phyloP scores from a whole-genome alignment of 768 basidiomycete genomes.

The Daedalea quercina region DNA sequence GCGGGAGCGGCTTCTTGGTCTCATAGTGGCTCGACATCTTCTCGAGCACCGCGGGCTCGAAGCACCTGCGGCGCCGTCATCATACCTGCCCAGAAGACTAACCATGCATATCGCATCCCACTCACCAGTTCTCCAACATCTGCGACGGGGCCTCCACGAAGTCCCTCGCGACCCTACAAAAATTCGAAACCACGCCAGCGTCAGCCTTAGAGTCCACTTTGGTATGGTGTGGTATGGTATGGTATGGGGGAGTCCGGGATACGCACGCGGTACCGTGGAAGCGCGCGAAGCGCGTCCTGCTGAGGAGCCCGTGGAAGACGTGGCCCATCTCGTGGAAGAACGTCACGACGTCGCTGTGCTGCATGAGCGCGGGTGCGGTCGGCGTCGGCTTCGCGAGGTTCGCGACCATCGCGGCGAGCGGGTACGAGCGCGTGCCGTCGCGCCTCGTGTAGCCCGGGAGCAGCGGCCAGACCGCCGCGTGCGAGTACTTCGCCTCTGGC shows the following conservation, averaged over 20 bases:
- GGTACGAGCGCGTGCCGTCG: conserved; percentile 60
- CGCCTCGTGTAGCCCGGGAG: conserved; percentile 55
- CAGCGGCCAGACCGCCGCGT: conserved; percentile 82
- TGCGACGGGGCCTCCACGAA: conserved; percentile 89
- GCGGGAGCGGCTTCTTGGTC: conserved; percentile 53
- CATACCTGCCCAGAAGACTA: neutral
- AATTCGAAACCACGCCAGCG: neutral
- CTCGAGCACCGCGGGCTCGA: conserved; percentile 72
- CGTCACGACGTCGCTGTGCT: conserved; percentile 83
- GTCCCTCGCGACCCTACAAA: conserved; percentile 41
- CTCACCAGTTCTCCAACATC: conserved; percentile 87
- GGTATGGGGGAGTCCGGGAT: conserved; percentile 4
- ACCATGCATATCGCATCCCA: neutral
- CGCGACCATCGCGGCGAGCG: conserved; percentile 81
- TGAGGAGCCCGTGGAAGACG: conserved; percentile 49
- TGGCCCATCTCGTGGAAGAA: conserved; percentile 88
- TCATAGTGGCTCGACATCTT: conserved; percentile 79
- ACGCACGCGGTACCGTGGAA: conserved; percentile 68
- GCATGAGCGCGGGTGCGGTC: conserved; percentile 76
- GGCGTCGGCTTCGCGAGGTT: conserved; percentile 84
- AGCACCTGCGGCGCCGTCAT: conserved; percentile 43
- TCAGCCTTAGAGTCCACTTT: neutral
- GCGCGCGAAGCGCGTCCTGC: conserved; percentile 59
- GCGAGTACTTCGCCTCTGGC: conserved; percentile 71
- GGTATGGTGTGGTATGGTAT: too few species aligned